Conservation (phyloP, 2,329 filamentous ascomycete species). For the Colletotrichum nymphaeae region DNA sequence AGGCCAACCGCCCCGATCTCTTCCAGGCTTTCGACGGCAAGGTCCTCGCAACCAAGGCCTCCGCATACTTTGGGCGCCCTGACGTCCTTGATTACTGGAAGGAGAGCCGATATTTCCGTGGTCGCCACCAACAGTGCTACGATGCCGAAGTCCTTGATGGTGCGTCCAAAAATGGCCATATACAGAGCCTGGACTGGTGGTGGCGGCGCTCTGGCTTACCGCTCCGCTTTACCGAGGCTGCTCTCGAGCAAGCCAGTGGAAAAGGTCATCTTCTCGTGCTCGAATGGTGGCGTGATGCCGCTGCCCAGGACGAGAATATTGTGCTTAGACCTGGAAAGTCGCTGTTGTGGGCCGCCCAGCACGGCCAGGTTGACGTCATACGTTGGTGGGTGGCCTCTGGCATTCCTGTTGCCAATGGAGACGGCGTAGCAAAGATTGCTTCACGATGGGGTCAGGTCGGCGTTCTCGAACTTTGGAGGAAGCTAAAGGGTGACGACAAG, state of each 20-base stretch:
- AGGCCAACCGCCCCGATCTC: slow-evolving; percentile 73
- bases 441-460: slow-evolving; percentile 86
- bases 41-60: slow-evolving; percentile 88
- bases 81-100: slow-evolving; percentile 94
- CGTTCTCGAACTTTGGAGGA: slow-evolving; percentile 85
- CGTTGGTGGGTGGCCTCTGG: slow-evolving; percentile 90
- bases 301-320: slow-evolving; percentile 66
- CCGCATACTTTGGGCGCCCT: slow-evolving; percentile 84
- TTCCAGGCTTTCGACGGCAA: slow-evolving; percentile 84
- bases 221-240: slow-evolving; percentile 86
- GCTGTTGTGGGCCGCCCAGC: slow-evolving; percentile 85
- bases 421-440: slow-evolving; percentile 85
- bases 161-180: slow-evolving; percentile 86
- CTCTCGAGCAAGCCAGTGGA: slow-evolving; percentile 87
- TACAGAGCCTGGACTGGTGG: slow-evolving; percentile 93
- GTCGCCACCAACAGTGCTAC: slow-evolving; percentile 77
- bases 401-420: slow-evolving; percentile 82
- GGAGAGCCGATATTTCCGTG: slow-evolving; percentile 82
- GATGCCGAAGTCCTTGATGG: slow-evolving; percentile 86
- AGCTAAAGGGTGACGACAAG: slow-evolving; percentile 71
- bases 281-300: slow-evolving; percentile 90
- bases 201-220: slow-evolving; percentile 80
- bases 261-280: slow-evolving; percentile 88
- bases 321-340: slow-evolving; percentile 85
- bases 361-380: slow-evolving; percentile 80